Evolutionary conservation across 225 moss, liverwort and hornwort species (phyloP).

Genomic region (Marchantia polymorpha): DNA sequence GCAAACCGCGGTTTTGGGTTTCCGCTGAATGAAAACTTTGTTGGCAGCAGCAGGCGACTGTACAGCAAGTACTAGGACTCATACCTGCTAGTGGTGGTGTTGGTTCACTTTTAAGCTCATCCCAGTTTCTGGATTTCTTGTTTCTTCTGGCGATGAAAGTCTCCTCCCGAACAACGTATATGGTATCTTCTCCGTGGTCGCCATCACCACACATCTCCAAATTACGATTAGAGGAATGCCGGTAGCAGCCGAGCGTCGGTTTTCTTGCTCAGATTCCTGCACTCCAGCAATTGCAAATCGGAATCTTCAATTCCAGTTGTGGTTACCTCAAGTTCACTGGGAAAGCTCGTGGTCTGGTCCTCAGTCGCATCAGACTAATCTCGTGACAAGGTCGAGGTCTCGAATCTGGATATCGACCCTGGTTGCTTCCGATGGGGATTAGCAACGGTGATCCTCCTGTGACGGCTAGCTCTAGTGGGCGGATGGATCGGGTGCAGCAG

Average conservation of each 20-base stretch:
- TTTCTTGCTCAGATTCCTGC: not conserved
- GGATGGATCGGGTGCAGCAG: slow-evolving; percentile 19
- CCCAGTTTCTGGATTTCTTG: not conserved
- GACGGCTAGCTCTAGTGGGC: slow-evolving; percentile 18
- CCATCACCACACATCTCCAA: not conserved
- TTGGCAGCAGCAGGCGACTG: not conserved
- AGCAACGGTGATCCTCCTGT: slow-evolving; percentile 12
- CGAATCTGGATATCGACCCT: not conserved
- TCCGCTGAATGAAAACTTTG: not conserved
- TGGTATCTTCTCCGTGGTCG: not conserved
- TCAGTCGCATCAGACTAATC: not conserved
- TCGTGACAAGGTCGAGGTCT: not conserved
- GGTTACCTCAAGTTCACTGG: not conserved
- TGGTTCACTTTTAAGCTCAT: too few species aligned
- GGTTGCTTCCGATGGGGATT: not conserved
- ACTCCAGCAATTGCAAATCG: not conserved
- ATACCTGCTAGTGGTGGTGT: too few species aligned
- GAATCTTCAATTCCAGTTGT: not conserved
- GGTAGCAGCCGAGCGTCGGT: not conserved
- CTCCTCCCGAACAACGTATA: not conserved
- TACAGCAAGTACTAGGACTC: not conserved
- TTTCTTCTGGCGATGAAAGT: not conserved
- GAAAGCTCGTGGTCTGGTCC: not conserved
- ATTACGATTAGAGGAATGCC: not conserved
- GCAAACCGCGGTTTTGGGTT: not conserved